A percentile compares a stretch with the other conserved stretches of the same genome.
Evolutionary conservation across 225 moss, liverwort and hornwort genomes (phyloP).

Genomic region (Anthoceros angustus): DNA sequence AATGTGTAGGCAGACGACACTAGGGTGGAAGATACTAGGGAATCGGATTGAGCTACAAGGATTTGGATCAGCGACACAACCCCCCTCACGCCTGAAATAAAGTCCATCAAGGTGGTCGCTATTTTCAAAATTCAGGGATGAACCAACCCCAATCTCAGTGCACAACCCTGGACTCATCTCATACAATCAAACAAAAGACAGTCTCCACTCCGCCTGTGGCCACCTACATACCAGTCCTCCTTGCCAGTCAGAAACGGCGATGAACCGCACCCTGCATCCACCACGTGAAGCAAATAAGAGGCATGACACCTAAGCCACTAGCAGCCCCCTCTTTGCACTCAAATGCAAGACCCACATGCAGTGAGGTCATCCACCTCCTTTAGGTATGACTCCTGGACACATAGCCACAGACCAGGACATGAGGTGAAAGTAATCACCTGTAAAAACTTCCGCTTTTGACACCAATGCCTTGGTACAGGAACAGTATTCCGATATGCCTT

Average conservation of each 20-base stretch:
- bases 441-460: constrained; percentile 98
- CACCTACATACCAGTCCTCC: constrained; percentile 99
- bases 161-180: constrained; percentile 15
- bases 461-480: constrained; percentile 99
- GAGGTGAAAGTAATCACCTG: constrained; percentile 63
- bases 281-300: constrained; percentile 99
- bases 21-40: too few relatives aligned
- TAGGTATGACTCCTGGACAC: constrained; percentile 59
- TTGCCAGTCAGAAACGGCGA: constrained; percentile 81
- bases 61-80: too few relatives aligned
- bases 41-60: too few relatives aligned
- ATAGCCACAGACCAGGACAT: constrained; percentile 29
- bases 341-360: constrained; percentile 93
- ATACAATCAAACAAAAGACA: constrained; percentile 18
- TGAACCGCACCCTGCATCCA: constrained; percentile 99
- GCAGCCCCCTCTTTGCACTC: constrained; percentile 72
- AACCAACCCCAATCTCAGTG: constrained; percentile 1
- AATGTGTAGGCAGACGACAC: not conserved
- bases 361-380: constrained; percentile 52
- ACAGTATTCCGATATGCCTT: constrained; percentile 99
- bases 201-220: constrained; percentile 62
- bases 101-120: not conserved
- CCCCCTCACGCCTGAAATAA: too few relatives aligned
- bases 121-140: not conserved
- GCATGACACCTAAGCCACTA: constrained; percentile 83